Evolutionary conservation across 1,284 basidiomycete genomes (phyloP).

Genomic region (Tylopilus sp.): DNA sequence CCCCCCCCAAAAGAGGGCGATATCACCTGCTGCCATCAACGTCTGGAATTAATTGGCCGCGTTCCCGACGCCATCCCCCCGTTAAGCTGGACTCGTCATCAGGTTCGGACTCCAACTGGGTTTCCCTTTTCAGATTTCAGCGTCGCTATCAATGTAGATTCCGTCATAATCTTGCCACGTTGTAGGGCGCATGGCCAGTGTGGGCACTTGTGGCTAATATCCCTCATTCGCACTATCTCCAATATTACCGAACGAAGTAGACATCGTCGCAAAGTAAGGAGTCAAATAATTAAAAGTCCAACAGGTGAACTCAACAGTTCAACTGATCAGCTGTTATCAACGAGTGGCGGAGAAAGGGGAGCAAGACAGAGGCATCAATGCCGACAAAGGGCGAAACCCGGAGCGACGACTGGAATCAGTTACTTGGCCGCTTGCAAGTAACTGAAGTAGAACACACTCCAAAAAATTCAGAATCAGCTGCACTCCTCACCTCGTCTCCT

Average conservation of each 20-base stretch:
- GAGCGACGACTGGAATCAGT: neutral
- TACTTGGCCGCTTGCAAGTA: neutral
- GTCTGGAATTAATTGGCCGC: too few species aligned
- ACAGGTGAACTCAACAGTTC: too few species aligned
- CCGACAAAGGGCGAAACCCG: neutral
- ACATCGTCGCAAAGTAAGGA: neutral
- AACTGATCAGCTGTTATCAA: too few species aligned
- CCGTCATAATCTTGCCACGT: neutral
- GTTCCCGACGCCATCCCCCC: too few species aligned
- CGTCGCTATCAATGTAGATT: neutral
- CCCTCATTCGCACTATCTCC: conserved; percentile 10
- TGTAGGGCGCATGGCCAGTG: conserved; percentile 1
- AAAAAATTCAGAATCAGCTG: neutral
- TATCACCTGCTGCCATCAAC: too few species aligned
- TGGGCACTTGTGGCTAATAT: conserved; percentile 27
- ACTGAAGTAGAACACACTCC: neutral
- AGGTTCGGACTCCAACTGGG: too few species aligned
- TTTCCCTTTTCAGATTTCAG: neutral
- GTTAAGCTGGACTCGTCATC: too few species aligned
- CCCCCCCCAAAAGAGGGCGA: too few species aligned
- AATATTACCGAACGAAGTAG: neutral
- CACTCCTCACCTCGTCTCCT: neutral
- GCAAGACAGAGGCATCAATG: neutral
- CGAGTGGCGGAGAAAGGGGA: neutral
- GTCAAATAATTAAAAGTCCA: too few species aligned